Conservation (phyloP, 139 green algal species). For the Mesostigma viride region DNA sequence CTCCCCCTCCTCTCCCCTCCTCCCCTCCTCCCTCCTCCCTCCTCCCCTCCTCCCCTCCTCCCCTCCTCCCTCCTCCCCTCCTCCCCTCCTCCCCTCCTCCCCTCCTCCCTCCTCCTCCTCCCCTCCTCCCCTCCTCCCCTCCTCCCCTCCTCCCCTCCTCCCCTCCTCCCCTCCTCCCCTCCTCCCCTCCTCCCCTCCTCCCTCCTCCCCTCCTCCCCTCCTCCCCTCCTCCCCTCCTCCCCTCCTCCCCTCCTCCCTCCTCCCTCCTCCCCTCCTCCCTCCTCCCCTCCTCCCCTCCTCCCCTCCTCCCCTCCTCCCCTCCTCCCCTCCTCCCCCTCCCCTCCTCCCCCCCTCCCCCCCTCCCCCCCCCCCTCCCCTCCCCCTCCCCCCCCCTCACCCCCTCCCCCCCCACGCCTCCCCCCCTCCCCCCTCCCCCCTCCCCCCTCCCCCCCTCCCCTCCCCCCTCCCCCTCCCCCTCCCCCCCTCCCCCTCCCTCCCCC, state of each 20-base stretch:
- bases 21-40: not conserved
- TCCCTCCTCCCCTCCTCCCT: not conserved
- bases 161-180: not conserved
- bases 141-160: not conserved
- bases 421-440: too few relatives aligned
- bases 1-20: not conserved
- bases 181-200: not conserved
- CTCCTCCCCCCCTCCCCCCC: too few relatives aligned
- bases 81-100: conserved; percentile 8
- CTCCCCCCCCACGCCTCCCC: too few relatives aligned
- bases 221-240: not conserved
- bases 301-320: not conserved
- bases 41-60: not conserved
- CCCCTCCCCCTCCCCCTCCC: too few relatives aligned
- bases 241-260: not conserved
- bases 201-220: not conserved
- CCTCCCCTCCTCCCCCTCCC: too few relatives aligned
- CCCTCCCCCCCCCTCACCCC: too few relatives aligned
- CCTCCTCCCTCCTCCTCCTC: not conserved
- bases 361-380: too few relatives aligned
- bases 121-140: not conserved
- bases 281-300: not conserved
- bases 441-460: too few relatives aligned
- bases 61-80: conserved; percentile 7
- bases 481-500: too few relatives aligned